These are phyloP conservation scores for Xylaria sp. DNA, from an alignment of 2,329 filamentous ascomycete species.

Conservation along the genomic window DNA sequence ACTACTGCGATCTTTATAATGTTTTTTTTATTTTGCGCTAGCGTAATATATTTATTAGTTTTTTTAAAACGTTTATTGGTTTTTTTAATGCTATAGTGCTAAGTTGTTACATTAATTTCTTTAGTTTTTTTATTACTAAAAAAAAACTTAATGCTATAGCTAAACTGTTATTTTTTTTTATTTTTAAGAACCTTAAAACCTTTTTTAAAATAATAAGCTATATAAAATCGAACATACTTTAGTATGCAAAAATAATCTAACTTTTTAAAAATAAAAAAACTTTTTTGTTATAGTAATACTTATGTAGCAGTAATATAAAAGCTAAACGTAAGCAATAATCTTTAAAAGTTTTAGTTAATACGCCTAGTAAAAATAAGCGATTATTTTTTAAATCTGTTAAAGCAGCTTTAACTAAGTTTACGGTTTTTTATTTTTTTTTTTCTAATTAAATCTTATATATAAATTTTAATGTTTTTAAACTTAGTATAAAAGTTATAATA, in stretches of 20 bases:
- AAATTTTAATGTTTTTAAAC: constrained; percentile 23
- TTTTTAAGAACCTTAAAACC: constrained; percentile 15
- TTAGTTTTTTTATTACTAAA: too few relatives aligned
- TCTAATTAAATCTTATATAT: constrained; percentile 7
- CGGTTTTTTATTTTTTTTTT: background rate
- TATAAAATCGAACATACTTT: constrained; percentile 4
- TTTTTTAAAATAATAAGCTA: constrained; percentile 15
- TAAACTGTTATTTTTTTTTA: background rate
- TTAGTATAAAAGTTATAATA: constrained; percentile 10
- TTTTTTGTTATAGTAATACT: background rate
- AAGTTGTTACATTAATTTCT: background rate
- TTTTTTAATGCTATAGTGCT: constrained; percentile 23
- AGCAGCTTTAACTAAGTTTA: constrained; percentile 11
- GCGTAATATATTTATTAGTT: constrained; percentile 13
- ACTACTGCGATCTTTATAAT: background rate
- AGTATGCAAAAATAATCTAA: too few relatives aligned
- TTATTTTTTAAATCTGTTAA: constrained; percentile 17
- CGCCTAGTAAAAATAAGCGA: background rate
- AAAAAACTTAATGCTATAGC: constrained; percentile 9
- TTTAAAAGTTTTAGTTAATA: background rate
- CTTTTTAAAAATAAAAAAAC: constrained; percentile 9
- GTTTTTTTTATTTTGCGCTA: background rate
- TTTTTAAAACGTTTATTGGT: constrained; percentile 11
- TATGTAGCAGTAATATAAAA: background rate
- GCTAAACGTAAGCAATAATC: constrained; percentile 8